These are phyloP conservation scores for Psilocybe sp. DNA, from an alignment of 768 basidiomycete species.

Conservation along the genomic window DNA sequence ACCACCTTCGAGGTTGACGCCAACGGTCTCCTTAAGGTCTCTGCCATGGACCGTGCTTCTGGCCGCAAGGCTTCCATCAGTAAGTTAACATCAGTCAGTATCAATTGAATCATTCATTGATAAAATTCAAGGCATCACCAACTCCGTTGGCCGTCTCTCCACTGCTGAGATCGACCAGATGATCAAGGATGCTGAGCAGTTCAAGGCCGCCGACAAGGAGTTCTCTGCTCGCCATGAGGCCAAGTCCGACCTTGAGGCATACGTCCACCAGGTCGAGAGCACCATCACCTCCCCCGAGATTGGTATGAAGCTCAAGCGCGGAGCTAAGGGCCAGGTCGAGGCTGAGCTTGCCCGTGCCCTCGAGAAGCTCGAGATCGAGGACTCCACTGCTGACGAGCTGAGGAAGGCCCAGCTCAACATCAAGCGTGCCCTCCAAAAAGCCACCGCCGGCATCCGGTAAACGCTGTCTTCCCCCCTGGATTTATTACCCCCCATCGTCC, in stretches of 20 bases:
- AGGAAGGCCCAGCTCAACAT: slow-evolving; percentile 94
- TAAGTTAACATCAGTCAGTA: slow-evolving; percentile 33
- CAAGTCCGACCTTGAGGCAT: slow-evolving; percentile 96
- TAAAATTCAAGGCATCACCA: slow-evolving; percentile 74
- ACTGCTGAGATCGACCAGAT: slow-evolving; percentile 98
- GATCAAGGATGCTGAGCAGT: slow-evolving; percentile 99
- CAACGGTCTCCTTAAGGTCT: slow-evolving; percentile 98
- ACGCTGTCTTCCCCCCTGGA: slow-evolving; percentile 1
- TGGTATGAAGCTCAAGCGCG: slow-evolving; percentile 98
- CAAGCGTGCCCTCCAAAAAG: slow-evolving; percentile 98
- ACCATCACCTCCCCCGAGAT: slow-evolving; percentile 97
- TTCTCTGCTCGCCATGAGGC: slow-evolving; percentile 98
- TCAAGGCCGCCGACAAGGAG: slow-evolving; percentile 95
- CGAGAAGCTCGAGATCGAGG: slow-evolving; percentile 98
- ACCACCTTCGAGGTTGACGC: slow-evolving; percentile 99
- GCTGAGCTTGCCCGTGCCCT: slow-evolving; percentile 96
- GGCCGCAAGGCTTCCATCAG: slow-evolving; percentile 99
- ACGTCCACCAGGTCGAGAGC: slow-evolving; percentile 94
- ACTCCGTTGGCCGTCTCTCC: slow-evolving; percentile 98
- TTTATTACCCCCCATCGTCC: too few species aligned
- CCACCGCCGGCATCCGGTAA: slow-evolving; percentile 86
- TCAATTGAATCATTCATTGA: background rate
- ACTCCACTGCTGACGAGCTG: slow-evolving; percentile 89
- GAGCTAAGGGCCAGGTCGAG: slow-evolving; percentile 92
- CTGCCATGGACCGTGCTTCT: slow-evolving; percentile 96